Evolutionary conservation across 805 yeast species (phyloP).

Genomic region (Candida nitratophila): DNA sequence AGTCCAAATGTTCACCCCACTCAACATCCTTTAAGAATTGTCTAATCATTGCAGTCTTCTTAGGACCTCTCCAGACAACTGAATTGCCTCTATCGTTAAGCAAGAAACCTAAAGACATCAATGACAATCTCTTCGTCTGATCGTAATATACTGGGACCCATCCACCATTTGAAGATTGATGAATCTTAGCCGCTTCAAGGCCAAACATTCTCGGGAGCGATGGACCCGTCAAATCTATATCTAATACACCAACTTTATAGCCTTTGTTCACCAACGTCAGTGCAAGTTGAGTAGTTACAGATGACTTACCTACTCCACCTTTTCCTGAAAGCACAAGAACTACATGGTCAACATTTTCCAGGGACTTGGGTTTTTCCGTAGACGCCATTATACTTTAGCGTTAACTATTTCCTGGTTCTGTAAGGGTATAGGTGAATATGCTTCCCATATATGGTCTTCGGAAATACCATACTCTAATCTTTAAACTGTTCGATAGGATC

Average conservation of each 20-base stretch:
- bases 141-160: constrained; percentile 84
- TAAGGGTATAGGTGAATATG: too few species aligned
- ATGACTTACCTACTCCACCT: constrained; percentile 97
- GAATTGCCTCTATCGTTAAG: constrained; percentile 79
- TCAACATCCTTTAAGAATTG: constrained; percentile 87
- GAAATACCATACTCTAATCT: too few species aligned
- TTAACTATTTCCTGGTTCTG: too few species aligned
- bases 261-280: constrained; percentile 68
- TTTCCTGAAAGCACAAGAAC: constrained; percentile 84
- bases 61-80: constrained; percentile 98
- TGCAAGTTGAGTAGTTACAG: constrained; percentile 92
- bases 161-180: constrained; percentile 78
- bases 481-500: too few species aligned
- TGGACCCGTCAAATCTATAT: constrained; percentile 95
- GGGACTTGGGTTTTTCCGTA: constrained; percentile 20
- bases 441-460: too few species aligned
- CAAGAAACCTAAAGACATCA: constrained; percentile 87
- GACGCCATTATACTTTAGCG: constrained; percentile 4
- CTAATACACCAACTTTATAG: constrained; percentile 85
- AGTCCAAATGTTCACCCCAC: constrained; percentile 75
- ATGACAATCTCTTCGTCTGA: constrained; percentile 38
- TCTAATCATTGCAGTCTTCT: constrained; percentile 94
- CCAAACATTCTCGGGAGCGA: constrained; percentile 97
- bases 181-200: constrained; percentile 69
- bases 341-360: constrained; percentile 59